Percentiles rank a stretch among this genome's conserved stretches.
phyloP scores from a whole-genome alignment of 1,284 basidiomycete genomes.

The Leccinum subrobustum region DNA sequence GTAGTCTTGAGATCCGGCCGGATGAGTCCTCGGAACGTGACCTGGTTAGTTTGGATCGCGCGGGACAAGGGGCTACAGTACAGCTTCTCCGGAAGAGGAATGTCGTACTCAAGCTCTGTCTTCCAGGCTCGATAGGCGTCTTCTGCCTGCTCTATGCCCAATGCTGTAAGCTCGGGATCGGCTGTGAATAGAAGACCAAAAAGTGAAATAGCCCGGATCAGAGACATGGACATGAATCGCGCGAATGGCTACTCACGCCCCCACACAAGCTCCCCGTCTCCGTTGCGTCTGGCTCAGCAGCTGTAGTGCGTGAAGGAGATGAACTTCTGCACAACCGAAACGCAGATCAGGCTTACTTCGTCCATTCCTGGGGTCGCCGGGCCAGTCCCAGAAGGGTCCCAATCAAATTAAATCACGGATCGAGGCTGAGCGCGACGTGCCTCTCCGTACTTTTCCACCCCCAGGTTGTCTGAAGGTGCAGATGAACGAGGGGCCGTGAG shows the following conservation, averaged over 20 bases:
- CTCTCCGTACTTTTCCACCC: slow-evolving; percentile 63
- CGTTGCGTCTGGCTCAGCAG: slow-evolving; percentile 67
- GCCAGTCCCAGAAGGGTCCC: not conserved
- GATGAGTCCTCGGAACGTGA: slow-evolving; percentile 53
- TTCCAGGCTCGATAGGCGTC: slow-evolving; percentile 59
- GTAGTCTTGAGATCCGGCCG: slow-evolving; percentile 33
- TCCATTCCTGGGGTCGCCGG: slow-evolving; percentile 48
- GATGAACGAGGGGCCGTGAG: not conserved
- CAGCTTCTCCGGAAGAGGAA: slow-evolving; percentile 61
- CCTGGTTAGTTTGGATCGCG: slow-evolving; percentile 65
- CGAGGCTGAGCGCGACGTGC: slow-evolving; percentile 32
- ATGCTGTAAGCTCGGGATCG: slow-evolving; percentile 70
- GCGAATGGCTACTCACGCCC: slow-evolving; percentile 55
- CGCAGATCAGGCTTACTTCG: slow-evolving; percentile 41
- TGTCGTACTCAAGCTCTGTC: slow-evolving; percentile 46
- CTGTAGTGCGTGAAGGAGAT: not conserved
- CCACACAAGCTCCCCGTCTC: slow-evolving; percentile 75
- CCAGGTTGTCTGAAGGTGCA: slow-evolving; percentile 67
- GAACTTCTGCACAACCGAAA: not conserved
- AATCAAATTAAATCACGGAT: not conserved
- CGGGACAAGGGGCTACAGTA: slow-evolving; percentile 76
- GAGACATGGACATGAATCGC: not conserved
- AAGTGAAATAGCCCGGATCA: not conserved
- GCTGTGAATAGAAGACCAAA: slow-evolving; percentile 39
- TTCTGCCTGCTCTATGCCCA: slow-evolving; percentile 66